These are phyloP conservation scores for Aspergillus fructus DNA, from an alignment of 2,329 filamentous ascomycete genomes.

Conservation along the genomic window DNA sequence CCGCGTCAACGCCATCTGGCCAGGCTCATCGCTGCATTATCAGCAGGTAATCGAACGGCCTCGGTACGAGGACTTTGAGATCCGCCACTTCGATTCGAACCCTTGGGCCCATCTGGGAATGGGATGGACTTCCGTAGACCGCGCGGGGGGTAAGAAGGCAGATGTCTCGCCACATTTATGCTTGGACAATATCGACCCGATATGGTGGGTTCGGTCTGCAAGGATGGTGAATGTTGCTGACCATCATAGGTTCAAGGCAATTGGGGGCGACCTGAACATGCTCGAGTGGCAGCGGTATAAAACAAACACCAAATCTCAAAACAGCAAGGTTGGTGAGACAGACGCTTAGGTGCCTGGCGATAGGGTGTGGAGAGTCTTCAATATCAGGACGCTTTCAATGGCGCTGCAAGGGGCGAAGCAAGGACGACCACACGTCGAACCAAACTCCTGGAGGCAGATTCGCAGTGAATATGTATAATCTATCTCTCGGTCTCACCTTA, in stretches of 20 bases:
- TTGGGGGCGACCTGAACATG: not conserved
- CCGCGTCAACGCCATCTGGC: constrained; percentile 1
- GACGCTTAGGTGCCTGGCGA: not conserved
- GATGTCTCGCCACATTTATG: constrained; percentile 3
- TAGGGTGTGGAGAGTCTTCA: not conserved
- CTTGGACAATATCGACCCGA: not conserved
- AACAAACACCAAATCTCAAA: not conserved
- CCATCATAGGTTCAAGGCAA: not conserved
- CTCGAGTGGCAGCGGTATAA: not conserved
- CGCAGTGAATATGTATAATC: too few species aligned
- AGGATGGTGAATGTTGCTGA: not conserved
- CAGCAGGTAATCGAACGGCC: not conserved
- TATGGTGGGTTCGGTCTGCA: not conserved
- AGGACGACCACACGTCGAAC: too few species aligned
- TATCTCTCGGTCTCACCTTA: too few species aligned
- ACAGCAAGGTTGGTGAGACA: not conserved
- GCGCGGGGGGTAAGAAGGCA: not conserved
- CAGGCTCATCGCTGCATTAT: constrained; percentile 1
- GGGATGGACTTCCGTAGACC: not conserved
- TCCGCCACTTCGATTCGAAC: not conserved
- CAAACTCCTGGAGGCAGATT: too few species aligned
- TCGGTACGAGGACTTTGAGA: constrained; percentile 1
- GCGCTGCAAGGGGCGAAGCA: too few species aligned
- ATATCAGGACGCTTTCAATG: too few species aligned
- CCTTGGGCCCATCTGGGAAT: not conserved